Percentiles rank a stretch among this genome's conserved stretches.
These are phyloP conservation scores for Acidiella bohemica DNA, from an alignment of 495 filamentous ascomycete genomes.

Conservation along the genomic window DNA sequence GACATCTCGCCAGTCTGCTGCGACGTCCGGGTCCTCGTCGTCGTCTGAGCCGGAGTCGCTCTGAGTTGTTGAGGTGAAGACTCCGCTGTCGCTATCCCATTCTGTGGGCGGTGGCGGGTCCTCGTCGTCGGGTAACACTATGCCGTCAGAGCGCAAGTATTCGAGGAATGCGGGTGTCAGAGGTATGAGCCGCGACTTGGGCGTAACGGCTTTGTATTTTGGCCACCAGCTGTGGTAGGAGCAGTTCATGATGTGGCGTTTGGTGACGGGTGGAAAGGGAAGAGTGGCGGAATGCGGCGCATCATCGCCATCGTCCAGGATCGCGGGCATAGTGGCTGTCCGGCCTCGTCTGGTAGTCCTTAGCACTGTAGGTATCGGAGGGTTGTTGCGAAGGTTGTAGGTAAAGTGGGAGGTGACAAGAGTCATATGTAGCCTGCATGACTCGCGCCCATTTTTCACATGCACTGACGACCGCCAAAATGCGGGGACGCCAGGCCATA, in stretches of 20 bases:
- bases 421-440: background rate
- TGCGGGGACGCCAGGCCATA: too few relatives aligned
- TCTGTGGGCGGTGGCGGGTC: conserved; percentile 31
- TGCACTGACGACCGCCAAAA: background rate
- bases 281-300: conserved; percentile 26
- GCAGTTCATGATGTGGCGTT: conserved; percentile 81
- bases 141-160: conserved; percentile 88
- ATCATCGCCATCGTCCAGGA: conserved; percentile 2
- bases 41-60: conserved; percentile 24
- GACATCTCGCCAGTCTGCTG: conserved; percentile 49
- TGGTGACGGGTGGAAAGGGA: conserved; percentile 69
- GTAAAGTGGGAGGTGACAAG: background rate
- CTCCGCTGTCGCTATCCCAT: conserved; percentile 31
- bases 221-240: conserved; percentile 87
- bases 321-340: conserved; percentile 7
- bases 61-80: conserved; percentile 34
- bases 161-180: conserved; percentile 59
- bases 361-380: too few relatives aligned
- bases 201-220: conserved; percentile 66
- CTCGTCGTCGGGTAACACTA: conserved; percentile 56
- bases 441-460: background rate
- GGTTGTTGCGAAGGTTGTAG: background rate
- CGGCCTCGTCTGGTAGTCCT: background rate
- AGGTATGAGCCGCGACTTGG: conserved; percentile 72
- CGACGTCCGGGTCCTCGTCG: conserved; percentile 43